phyloP scores from a whole-genome alignment of 768 basidiomycete species.

The Scleroderma citrinum region DNA sequence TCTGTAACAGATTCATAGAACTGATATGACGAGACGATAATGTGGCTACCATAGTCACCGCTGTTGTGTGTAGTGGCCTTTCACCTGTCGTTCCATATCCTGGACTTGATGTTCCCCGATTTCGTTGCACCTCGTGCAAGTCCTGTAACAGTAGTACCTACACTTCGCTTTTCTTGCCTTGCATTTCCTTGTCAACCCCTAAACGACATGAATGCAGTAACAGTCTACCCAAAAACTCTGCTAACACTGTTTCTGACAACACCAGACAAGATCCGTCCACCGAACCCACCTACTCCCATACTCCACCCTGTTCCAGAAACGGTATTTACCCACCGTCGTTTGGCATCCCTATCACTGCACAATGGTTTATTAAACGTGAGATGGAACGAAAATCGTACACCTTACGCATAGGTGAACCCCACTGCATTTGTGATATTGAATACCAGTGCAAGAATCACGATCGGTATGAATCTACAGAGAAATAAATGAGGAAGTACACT shows the following conservation, averaged over 20 bases:
- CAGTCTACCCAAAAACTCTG: conserved; percentile 57
- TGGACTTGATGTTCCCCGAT: conserved; percentile 18
- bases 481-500: conserved; percentile 7
- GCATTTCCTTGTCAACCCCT: conserved; percentile 1
- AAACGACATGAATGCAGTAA: neutral
- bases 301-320: conserved; percentile 67
- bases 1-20: conserved; percentile 4
- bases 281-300: conserved; percentile 72
- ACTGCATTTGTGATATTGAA: conserved; percentile 96
- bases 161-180: conserved; percentile 7
- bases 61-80: conserved; percentile 15
- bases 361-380: conserved; percentile 7
- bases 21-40: conserved; percentile 6
- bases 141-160: conserved; percentile 26
- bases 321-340: conserved; percentile 81
- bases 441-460: conserved; percentile 87
- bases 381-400: conserved; percentile 10
- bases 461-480: conserved; percentile 77
- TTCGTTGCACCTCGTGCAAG: conserved; percentile 12
- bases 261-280: conserved; percentile 77
- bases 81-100: conserved; percentile 15
- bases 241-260: conserved; percentile 80
- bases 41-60: conserved; percentile 10
- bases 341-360: conserved; percentile 83
- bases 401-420: conserved; percentile 93